Conservation (phyloP, 176 grass and related monocot genomes). For the Zoysia japonica region DNA sequence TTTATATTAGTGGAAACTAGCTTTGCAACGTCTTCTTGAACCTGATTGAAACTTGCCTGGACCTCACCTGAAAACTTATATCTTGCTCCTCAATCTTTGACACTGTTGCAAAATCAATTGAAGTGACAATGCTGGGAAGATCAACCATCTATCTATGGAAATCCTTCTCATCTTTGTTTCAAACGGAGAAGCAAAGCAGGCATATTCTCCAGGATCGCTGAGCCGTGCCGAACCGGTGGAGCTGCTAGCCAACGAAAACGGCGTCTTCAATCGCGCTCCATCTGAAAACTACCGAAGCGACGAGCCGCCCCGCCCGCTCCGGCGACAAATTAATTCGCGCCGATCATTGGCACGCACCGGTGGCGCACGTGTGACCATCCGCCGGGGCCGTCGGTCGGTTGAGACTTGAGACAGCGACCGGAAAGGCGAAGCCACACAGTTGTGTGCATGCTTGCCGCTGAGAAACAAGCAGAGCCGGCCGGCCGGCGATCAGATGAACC, state of each 20-base stretch:
- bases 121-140: neutral
- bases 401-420: neutral
- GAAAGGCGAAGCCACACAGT: neutral
- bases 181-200: neutral
- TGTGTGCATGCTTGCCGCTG: neutral
- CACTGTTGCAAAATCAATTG: neutral
- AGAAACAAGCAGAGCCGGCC: too few species aligned
- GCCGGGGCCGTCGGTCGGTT: conserved; percentile 1
- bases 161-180: neutral
- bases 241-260: conserved; percentile 5
- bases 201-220: neutral
- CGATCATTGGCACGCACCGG: neutral
- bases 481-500: neutral
- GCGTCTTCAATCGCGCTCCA: neutral
- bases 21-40: too few species aligned
- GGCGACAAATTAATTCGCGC: conserved; percentile 10
- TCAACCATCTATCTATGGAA: neutral
- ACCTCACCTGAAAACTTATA: too few species aligned
- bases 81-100: too few species aligned
- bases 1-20: too few species aligned
- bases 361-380: conserved; percentile 7
- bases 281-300: conserved; percentile 13
- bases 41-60: too few species aligned
- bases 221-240: neutral
- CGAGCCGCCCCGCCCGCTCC: neutral